A percentile compares a stretch with the other conserved stretches of the same genome.
phyloP scores from a whole-genome alignment of 306 rosid species.

The Calophaca sinica region DNA sequence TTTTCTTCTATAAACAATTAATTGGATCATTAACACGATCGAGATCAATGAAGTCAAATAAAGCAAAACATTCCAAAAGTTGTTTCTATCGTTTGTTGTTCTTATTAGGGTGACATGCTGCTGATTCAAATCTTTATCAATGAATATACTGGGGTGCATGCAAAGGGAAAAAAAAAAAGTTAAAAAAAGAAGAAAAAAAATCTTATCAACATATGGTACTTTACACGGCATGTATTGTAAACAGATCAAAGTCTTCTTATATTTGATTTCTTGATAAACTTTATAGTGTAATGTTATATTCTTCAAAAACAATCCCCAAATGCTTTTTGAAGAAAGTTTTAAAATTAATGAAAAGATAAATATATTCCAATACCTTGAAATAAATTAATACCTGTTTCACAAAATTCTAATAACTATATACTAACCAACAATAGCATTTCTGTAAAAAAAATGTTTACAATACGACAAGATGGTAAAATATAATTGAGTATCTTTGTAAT shows the following conservation, averaged over 20 bases:
- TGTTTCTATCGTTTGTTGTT: neutral
- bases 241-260: constrained; percentile 30
- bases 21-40: neutral
- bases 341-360: too few species aligned
- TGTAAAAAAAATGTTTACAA: too few species aligned
- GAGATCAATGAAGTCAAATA: constrained; percentile 17
- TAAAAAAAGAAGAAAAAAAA: constrained; percentile 40
- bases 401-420: too few species aligned
- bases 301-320: too few species aligned
- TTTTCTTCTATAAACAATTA: neutral
- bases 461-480: too few species aligned
- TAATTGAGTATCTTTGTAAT: too few species aligned
- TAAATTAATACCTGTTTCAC: too few species aligned
- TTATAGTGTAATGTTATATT: neutral
- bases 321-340: too few species aligned
- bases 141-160: constrained; percentile 31
- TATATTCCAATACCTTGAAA: too few species aligned
- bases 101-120: neutral
- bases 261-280: constrained; percentile 28
- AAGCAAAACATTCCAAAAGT: constrained; percentile 15
- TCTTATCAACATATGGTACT: constrained; percentile 59
- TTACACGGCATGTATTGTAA: constrained; percentile 59
- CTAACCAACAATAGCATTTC: too few species aligned
- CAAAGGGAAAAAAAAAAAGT: constrained; percentile 21
- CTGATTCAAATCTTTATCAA: constrained; percentile 53